A percentile compares a stretch with the other conserved stretches of the same genome.
Evolutionary conservation across 1,284 basidiomycete genomes (phyloP).

Genomic region (Ustilago xerochloae): DNA sequence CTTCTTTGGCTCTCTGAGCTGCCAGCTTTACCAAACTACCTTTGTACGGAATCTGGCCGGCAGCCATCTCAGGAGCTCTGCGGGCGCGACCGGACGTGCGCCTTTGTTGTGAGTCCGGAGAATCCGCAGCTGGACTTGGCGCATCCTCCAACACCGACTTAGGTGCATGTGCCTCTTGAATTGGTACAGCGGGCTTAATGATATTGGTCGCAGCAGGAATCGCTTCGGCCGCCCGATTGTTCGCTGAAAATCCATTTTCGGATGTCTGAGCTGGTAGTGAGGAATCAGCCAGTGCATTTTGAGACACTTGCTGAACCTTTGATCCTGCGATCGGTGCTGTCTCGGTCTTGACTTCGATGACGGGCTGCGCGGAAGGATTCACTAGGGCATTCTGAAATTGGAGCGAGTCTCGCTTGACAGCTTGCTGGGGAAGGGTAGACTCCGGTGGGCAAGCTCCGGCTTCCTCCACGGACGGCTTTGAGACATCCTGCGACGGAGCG

Average conservation of each 20-base stretch:
- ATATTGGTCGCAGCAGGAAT: neutral
- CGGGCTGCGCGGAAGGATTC: neutral
- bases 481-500: neutral
- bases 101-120: slow-evolving; percentile 23
- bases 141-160: neutral
- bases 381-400: neutral
- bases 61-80: slow-evolving; percentile 48
- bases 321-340: neutral
- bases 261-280: neutral
- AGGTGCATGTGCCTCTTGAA: neutral
- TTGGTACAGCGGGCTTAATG: neutral
- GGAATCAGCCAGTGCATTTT: neutral
- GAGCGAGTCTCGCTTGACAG: neutral
- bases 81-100: slow-evolving; percentile 44
- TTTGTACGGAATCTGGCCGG: slow-evolving; percentile 49
- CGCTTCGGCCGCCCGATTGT: neutral
- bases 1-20: slow-evolving; percentile 43
- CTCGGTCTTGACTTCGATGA: slow-evolving; percentile 11
- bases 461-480: neutral
- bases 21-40: slow-evolving; percentile 49
- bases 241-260: neutral
- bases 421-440: slow-evolving; percentile 14
- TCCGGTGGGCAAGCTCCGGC: slow-evolving; percentile 15
- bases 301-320: neutral
- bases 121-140: neutral